Conservation (phyloP, 768 basidiomycete species). For the Xanthoconium stramineum region DNA sequence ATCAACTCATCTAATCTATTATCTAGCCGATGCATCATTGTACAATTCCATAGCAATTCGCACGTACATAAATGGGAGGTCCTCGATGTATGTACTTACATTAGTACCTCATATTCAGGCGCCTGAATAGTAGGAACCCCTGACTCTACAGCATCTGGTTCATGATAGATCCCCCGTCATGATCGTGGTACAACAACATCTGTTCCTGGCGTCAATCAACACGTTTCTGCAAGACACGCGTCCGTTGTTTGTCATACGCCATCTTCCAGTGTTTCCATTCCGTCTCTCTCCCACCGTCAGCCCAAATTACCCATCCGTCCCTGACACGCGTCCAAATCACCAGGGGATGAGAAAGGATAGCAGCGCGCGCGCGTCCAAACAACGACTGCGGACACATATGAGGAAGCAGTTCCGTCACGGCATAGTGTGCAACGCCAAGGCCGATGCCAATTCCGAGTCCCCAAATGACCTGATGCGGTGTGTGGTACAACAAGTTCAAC, state of each 20-base stretch:
- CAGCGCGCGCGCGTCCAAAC: slow-evolving; percentile 47
- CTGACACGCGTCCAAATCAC: slow-evolving; percentile 66
- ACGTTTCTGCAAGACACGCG: slow-evolving; percentile 19
- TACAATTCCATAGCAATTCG: too few relatives aligned
- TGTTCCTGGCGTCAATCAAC: slow-evolving; percentile 1
- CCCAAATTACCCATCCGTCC: slow-evolving; percentile 81
- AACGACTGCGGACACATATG: slow-evolving; percentile 47
- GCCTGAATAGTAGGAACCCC: too few relatives aligned
- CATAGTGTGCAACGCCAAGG: slow-evolving; percentile 55
- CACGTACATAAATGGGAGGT: neutral
- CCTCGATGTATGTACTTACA: too few relatives aligned
- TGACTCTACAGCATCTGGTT: slow-evolving; percentile 8
- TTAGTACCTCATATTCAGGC: too few relatives aligned
- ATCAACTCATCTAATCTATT: too few relatives aligned
- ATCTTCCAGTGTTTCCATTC: slow-evolving; percentile 69
- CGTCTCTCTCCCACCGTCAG: slow-evolving; percentile 69
- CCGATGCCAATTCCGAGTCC: slow-evolving; percentile 62
- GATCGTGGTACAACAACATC: slow-evolving; percentile 32
- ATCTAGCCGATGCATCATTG: too few relatives aligned
- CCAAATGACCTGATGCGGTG: slow-evolving; percentile 69
- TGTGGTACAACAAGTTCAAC: slow-evolving; percentile 71
- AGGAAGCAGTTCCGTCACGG: slow-evolving; percentile 58
- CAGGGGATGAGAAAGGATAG: slow-evolving; percentile 54
- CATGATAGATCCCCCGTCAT: slow-evolving; percentile 41
- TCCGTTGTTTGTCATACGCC: slow-evolving; percentile 47